Base-by-base conservation (phyloP, 192 early-diverging fungal species). In the Umbelopsis ramanniana region DNA sequence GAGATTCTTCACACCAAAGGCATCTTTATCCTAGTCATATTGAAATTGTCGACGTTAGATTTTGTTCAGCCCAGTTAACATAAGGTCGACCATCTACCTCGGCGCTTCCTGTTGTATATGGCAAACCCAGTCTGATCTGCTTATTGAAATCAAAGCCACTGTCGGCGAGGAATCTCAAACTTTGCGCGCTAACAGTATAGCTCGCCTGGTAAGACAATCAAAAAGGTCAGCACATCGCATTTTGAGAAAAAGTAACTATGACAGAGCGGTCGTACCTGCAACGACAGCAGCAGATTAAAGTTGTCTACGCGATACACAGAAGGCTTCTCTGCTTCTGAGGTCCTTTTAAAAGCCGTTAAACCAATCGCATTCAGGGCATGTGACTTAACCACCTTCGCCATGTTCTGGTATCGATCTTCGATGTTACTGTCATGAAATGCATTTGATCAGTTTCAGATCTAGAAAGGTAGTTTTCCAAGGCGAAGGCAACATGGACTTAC, bases 331-430 rank as follows among this genome's bases (percentile, higher is more conserved):
- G 40, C 26, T 24, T 21, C 24, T 19, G 37, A 46, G 0, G 50
- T 55, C 33, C 72, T 69, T 66, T 85, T 81, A 74, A 95, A 94
- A 2, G 88, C 71, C 10, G 90, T 85, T 6, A 99, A 66, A 2
- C 97, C 97, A 81, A 99, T 87, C 10, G 95, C 88, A 10, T 95
- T 87, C 14, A 99, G 70, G 12, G 95, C 91, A 80, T 96, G 91
- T 15, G 83, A 79, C 60, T 81, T 87, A 23, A 89, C 94, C 0
- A 96, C 79, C 37, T 89, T 87, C 33, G 79, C 73, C 72, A 98
- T 83, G 47, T 89, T 90, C 22, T 78, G 76, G 79, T 98, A 99
- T 43, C 93, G 88, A 14, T 94, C 89, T 67, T 92, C 86, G 72
- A 98, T 92, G 71, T 98, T 88, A 53, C 79, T 90, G 68, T 43